Evolutionary conservation across 2,329 filamentous ascomycete genomes (phyloP), one percentile per base, ranked within the genome.

Genomic region (Nothopassalora personata): DNA sequence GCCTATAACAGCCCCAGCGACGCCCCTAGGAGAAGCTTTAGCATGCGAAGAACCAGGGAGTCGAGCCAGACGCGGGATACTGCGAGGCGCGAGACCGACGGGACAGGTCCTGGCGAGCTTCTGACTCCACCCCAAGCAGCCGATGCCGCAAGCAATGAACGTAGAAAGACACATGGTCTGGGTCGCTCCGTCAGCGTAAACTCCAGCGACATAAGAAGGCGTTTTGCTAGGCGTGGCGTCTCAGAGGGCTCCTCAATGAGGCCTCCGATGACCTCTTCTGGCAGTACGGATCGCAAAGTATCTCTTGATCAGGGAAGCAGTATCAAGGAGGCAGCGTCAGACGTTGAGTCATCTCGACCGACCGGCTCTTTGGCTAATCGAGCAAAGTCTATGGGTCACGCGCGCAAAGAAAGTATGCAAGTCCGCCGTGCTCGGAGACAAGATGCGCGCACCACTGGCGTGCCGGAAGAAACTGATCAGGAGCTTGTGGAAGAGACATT

Each of bases 181-280:
- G 90, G 90, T 36, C 84, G 93, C 62, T 96, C 91, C 6, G 91
- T 93, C 8, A 97, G 92, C 70, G 92, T 97, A 56, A 96, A 92
- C 69, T 94, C 90, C 1, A 90, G 88, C 30, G 91, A 96, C 63
- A 86, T 90, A 61, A 83, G 90, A 62, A 80, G 89, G 61, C 84
- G 89, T 56, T 75, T 84, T 52, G 78, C 79, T 52, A 79, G 82
- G 60, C 76, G 83, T 65, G 81, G 79, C 49, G 79, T 78, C 43
- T 78, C 79, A 2, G 84, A 86, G 57, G 76, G 77, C 30, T 72
- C 80, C 39, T 81, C 78, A 66, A 74, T 63, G 66, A 70, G 59
- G 53, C 68, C 70, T 11, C 61, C 63, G 34, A 67, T 67, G 57
- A 66, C 62, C 11, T 63, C 69, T 54, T 33, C 63, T 48, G 59